A percentile compares a stretch with the other conserved stretches of the same genome.
Evolutionary conservation across 441 rosid species (phyloP).

Genomic region (Pelargonium cotyledonis): DNA sequence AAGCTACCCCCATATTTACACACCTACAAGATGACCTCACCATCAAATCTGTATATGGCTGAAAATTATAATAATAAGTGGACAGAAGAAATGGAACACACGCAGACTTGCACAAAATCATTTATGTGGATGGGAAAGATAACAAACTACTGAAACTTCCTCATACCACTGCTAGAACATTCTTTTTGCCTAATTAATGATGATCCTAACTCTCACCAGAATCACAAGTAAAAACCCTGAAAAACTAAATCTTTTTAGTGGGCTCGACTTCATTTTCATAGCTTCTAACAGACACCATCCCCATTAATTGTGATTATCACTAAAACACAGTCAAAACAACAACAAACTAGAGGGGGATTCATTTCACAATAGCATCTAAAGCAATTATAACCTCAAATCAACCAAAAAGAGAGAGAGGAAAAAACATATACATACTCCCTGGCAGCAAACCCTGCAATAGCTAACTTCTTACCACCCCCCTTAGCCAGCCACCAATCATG

Average conservation of each 20-base stretch:
- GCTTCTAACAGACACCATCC: neutral
- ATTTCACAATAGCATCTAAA: neutral
- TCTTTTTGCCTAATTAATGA: neutral
- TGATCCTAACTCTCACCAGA: neutral
- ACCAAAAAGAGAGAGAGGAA: neutral
- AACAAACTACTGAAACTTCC: neutral
- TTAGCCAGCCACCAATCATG: slow-evolving; percentile 56
- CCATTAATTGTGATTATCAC: neutral
- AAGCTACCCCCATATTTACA: too few relatives aligned
- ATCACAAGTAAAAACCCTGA: neutral
- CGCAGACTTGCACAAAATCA: neutral
- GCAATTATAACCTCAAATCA: neutral
- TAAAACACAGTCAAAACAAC: neutral
- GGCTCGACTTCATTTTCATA: neutral
- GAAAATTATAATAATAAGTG: neutral
- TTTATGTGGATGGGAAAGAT: neutral
- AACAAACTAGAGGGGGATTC: neutral
- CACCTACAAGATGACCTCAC: neutral
- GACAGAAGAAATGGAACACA: neutral
- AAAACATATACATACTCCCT: slow-evolving; percentile 26
- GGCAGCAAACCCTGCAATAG: slow-evolving; percentile 47
- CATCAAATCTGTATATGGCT: neutral
- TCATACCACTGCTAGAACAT: neutral
- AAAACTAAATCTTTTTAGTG: neutral
- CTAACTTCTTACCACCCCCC: slow-evolving; percentile 27